Percentiles rank a stretch among this genome's conserved stretches.
phyloP scores from a whole-genome alignment of 306 rosid genomes.

The Leucaena leucocephala region DNA sequence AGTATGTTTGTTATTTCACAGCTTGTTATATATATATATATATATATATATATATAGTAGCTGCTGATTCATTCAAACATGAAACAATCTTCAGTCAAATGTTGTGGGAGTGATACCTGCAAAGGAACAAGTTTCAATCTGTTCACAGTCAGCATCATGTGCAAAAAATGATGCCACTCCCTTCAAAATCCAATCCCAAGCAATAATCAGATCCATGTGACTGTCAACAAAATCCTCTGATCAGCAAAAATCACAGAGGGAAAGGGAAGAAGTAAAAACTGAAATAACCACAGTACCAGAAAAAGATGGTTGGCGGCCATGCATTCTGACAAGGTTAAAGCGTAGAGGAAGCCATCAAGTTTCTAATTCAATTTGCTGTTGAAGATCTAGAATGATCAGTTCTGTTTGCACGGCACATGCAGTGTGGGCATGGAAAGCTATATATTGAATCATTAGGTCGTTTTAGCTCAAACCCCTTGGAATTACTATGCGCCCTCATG shows the following conservation, averaged over 20 bases:
- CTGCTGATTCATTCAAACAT: slow-evolving; percentile 19
- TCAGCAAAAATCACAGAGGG: slow-evolving; percentile 37
- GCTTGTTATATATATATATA: background rate
- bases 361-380: slow-evolving; percentile 41
- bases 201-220: slow-evolving; percentile 45
- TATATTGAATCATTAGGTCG: slow-evolving; percentile 75
- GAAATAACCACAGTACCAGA: slow-evolving; percentile 49
- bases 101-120: background rate
- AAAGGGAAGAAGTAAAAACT: slow-evolving; percentile 41
- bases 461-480: slow-evolving; percentile 72
- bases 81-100: slow-evolving; percentile 14
- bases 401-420: slow-evolving; percentile 71
- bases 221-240: slow-evolving; percentile 41
- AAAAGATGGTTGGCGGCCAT: slow-evolving; percentile 45
- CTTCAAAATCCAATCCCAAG: slow-evolving; percentile 38
- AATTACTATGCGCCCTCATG: slow-evolving; percentile 73
- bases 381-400: slow-evolving; percentile 47
- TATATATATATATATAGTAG: background rate
- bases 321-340: slow-evolving; percentile 39
- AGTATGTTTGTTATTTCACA: slow-evolving; percentile 10
- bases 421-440: slow-evolving; percentile 82
- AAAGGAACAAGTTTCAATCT: slow-evolving; percentile 29
- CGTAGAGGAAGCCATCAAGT: slow-evolving; percentile 35
- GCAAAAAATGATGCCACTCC: slow-evolving; percentile 39
- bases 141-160: slow-evolving; percentile 35